A percentile compares a stretch with the other conserved stretches of the same genome.
phyloP scores from a whole-genome alignment of 2,329 filamentous ascomycete species.

The Dothistroma pini region DNA sequence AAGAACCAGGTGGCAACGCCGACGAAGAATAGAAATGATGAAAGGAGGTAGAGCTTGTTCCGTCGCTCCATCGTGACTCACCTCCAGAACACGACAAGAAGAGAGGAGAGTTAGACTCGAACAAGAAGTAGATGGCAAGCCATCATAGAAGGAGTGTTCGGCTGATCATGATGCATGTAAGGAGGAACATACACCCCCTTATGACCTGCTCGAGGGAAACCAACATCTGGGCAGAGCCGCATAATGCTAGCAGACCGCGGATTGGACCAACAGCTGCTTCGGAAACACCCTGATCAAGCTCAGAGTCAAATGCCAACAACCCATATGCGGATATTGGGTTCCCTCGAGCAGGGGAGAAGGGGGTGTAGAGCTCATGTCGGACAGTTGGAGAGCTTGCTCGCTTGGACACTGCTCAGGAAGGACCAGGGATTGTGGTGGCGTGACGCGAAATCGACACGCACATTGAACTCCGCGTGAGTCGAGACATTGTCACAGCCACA shows the following conservation, averaged over 20 bases:
- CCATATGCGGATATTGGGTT: no score
- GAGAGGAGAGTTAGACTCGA: background rate
- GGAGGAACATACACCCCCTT: background rate
- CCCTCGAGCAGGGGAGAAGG: no score
- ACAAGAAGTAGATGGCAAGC: background rate
- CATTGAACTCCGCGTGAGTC: background rate
- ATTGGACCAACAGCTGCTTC: no score
- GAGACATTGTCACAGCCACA: background rate
- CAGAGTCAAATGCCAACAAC: no score
- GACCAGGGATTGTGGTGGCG: background rate
- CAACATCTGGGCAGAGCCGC: no score
- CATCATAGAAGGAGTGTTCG: background rate
- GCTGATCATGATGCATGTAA: conserved; percentile 1
- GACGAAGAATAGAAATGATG: conserved; percentile 18
- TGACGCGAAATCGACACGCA: background rate
- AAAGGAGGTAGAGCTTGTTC: conserved; percentile 11
- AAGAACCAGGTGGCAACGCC: conserved; percentile 16
- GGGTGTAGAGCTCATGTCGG: no score
- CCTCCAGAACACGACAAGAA: background rate
- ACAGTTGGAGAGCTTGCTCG: background rate
- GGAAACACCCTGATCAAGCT: no score
- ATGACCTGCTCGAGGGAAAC: no score
- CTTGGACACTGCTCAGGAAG: background rate
- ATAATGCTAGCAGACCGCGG: no score
- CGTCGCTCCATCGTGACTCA: background rate